Conservation (phyloP, 2,329 filamentous ascomycete species). For the Chaetomiaceae sp. region DNA sequence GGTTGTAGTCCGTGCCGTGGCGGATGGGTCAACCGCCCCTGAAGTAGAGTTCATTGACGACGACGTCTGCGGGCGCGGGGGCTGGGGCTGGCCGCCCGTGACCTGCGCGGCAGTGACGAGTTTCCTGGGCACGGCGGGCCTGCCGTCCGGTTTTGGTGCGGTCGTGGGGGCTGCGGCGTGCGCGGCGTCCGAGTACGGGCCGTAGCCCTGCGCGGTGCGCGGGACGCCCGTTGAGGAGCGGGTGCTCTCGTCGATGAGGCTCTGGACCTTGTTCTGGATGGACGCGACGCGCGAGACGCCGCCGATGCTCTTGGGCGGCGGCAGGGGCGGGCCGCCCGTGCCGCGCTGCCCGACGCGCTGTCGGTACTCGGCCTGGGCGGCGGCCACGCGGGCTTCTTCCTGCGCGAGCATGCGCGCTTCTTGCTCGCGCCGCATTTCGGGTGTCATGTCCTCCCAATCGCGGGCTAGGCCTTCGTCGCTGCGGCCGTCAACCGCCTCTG, state of each 20-base stretch:
- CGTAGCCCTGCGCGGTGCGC: conserved; percentile 81
- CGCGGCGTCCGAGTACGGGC: conserved; percentile 66
- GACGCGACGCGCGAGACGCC: conserved; percentile 64
- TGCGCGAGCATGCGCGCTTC: conserved; percentile 76
- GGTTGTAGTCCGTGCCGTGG: conserved; percentile 4
- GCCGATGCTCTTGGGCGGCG: conserved; percentile 52
- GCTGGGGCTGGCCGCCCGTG: conserved; percentile 16
- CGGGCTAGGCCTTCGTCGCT: conserved; percentile 62
- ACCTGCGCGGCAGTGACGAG: conserved; percentile 33
- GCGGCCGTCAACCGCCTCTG: conserved; percentile 64
- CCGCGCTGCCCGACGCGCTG: conserved; percentile 61
- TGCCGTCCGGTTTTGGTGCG: conserved; percentile 17
- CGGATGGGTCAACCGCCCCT: conserved; percentile 1
- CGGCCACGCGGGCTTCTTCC: conserved; percentile 85
- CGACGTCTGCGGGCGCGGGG: too few relatives aligned
- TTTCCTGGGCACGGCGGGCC: conserved; percentile 48
- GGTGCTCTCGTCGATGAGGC: conserved; percentile 72
- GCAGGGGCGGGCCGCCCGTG: conserved; percentile 33
- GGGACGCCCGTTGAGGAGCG: conserved; percentile 53
- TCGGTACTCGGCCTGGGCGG: conserved; percentile 83
- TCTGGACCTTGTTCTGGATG: conserved; percentile 89
- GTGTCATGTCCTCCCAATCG: conserved; percentile 64
- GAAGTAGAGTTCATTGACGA: background rate
- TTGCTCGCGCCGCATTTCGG: conserved; percentile 84
- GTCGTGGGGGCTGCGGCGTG: conserved; percentile 28